Evolutionary conservation across 2,329 filamentous ascomycete species (phyloP), one percentile per base, ranked within the genome.

Genomic region (Rhinocladiella similis): DNA sequence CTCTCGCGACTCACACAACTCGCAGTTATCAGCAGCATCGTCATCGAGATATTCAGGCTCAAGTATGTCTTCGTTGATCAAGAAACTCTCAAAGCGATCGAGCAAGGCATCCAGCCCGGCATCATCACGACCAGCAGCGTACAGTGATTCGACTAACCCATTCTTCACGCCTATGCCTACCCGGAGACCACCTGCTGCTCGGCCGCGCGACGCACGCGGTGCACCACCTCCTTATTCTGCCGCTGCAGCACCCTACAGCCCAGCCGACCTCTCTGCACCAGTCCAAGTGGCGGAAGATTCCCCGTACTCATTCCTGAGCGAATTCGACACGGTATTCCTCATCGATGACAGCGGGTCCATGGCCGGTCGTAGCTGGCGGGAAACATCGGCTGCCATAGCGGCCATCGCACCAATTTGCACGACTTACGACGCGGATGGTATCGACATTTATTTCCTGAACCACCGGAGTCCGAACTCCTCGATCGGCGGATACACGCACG

Each of bases 261-360:
- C 50, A 16, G 50, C 58, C 20, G 59, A 53, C 33, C 46, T 54
- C 12, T 20, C 53, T 18, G 25, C 27, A 3, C 41, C 52, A 52
- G 70, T 72, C 10, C 69, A 70, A 36, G 68, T 67, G 19, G 60
- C 57, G 47, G 60, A 66, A 46, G 86, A 91, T 63, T 87, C 91
- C 65, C 82, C 80, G 1, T 94, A 90, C 69, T 81, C 85, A 1
- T 96, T 96, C 69, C 84, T 97, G 4, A 71, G 75, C 41, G 80
- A 80, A 14, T 97, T 96, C 69, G 91, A 97, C 74, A 97, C 91
- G 29, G 75, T 93, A 54, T 92, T 97, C 70, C 75, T 97, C 1
- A 90, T 97, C 68, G 93, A 97, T 69, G 93, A 97, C 76, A 91
- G 87, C n/a, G 84, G 85, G 4, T 92, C 88, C 65, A 97, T 97